These are phyloP conservation scores for Bocquillonia castaneifolia DNA, from an alignment of 441 rosid species.

Conservation along the genomic window DNA sequence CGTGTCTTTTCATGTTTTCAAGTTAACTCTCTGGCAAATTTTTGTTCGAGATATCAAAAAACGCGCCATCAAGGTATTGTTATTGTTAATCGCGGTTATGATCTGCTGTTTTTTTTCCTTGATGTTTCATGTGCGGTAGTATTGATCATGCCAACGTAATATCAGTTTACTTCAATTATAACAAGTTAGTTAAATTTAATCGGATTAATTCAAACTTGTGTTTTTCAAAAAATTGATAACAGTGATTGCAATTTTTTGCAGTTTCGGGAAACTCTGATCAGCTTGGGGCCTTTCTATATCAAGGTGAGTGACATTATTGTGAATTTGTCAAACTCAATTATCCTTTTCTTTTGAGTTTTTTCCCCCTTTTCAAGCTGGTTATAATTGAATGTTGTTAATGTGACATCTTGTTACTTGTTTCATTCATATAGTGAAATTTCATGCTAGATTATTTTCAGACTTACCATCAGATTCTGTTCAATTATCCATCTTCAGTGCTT, in stretches of 20 bases:
- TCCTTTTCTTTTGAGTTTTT: background rate
- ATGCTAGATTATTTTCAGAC: background rate
- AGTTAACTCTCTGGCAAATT: conserved; percentile 70
- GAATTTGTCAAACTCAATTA: background rate
- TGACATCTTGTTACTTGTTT: too few species aligned
- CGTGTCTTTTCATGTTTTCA: conserved; percentile 71
- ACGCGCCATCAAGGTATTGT: conserved; percentile 72
- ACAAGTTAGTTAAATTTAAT: background rate
- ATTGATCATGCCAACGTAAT: too few species aligned
- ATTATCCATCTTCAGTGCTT: background rate
- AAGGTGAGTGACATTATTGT: conserved; percentile 54
- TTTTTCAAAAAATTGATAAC: conserved; percentile 9
- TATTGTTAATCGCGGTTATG: too few species aligned
- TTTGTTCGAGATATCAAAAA: conserved; percentile 62
- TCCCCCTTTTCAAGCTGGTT: background rate
- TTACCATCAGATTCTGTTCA: background rate
- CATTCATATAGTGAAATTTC: background rate
- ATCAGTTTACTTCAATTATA: too few species aligned
- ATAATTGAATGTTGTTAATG: background rate
- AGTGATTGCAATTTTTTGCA: conserved; percentile 37
- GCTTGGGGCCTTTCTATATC: conserved; percentile 87
- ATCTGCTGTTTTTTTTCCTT: too few species aligned
- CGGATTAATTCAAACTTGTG: background rate
- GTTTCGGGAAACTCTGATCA: conserved; percentile 82
- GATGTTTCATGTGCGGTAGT: too few species aligned